Evolutionary conservation across 345 rosid genomes (phyloP).

Genomic region (Sonneratia caseolaris): DNA sequence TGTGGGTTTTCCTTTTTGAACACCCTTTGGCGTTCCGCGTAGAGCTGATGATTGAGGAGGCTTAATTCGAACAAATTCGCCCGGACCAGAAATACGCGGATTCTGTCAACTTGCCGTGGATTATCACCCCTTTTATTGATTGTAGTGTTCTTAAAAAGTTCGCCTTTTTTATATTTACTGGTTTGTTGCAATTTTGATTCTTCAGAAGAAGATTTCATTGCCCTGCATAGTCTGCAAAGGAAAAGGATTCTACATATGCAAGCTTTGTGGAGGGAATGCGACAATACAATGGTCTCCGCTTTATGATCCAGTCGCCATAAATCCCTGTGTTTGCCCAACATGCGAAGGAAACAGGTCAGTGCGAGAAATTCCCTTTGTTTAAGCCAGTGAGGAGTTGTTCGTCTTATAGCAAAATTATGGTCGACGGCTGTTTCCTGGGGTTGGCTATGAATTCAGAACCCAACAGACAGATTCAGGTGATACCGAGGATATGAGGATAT

Average conservation of each 20-base stretch:
- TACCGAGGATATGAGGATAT: neutral
- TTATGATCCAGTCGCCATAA: constrained; percentile 63
- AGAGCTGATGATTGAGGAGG: neutral
- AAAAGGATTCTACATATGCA: constrained; percentile 80
- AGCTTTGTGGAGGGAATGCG: constrained; percentile 69
- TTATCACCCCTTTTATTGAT: neutral
- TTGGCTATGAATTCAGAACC: neutral
- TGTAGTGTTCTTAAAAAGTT: neutral
- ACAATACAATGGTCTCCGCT: constrained; percentile 68
- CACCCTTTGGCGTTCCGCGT: neutral
- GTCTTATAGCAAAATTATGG: neutral
- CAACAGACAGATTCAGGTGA: neutral
- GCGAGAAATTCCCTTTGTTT: neutral
- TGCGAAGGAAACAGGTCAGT: constrained; percentile 82
- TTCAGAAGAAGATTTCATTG: constrained; percentile 38
- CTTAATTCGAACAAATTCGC: neutral
- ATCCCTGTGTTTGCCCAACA: constrained; percentile 85
- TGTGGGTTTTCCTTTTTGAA: neutral
- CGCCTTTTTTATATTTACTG: neutral
- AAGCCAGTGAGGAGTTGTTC: neutral
- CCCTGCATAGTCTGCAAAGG: constrained; percentile 57
- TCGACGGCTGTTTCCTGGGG: neutral
- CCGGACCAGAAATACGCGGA: neutral
- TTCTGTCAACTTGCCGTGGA: neutral
- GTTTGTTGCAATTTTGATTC: neutral